Conservation (phyloP, 2,329 filamentous ascomycete genomes). For the Ramularia collo-cygni region DNA sequence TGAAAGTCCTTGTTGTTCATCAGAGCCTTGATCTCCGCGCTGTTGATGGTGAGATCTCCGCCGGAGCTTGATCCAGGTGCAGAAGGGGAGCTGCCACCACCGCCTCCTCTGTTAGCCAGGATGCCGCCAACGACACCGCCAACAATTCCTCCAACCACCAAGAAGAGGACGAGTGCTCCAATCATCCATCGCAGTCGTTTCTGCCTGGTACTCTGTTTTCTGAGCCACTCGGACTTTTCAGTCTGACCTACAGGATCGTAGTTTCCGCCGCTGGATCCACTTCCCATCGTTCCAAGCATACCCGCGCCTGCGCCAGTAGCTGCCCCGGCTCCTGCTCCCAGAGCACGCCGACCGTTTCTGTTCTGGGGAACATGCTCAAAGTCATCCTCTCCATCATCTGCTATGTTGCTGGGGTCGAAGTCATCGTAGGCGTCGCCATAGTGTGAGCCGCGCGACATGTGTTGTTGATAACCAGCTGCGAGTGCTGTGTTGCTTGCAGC, state of each 20-base stretch:
- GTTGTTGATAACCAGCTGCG: slow-evolving; percentile 9
- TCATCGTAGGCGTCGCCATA: slow-evolving; percentile 24
- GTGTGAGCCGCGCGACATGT: slow-evolving; percentile 15
- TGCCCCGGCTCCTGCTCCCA: slow-evolving; percentile 29
- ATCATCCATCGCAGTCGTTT: slow-evolving; percentile 65
- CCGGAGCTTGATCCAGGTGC: slow-evolving; percentile 7
- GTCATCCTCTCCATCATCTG: slow-evolving; percentile 83
- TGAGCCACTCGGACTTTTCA: slow-evolving; percentile 57
- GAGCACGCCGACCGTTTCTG: slow-evolving; percentile 11
- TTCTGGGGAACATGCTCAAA: slow-evolving; percentile 46
- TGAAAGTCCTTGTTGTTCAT: slow-evolving; percentile 76
- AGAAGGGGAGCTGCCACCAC: slow-evolving; percentile 6
- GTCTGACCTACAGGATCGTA: slow-evolving; percentile 51
- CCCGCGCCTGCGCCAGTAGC: slow-evolving; percentile 37
- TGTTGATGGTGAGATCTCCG: slow-evolving; percentile 63
- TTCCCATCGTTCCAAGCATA: slow-evolving; percentile 28
- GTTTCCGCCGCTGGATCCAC: slow-evolving; percentile 21
- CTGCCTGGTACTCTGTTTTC: slow-evolving; percentile 53
- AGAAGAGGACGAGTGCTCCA: slow-evolving; percentile 53
- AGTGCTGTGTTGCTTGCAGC: slow-evolving; percentile 8
- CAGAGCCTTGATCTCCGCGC: slow-evolving; percentile 69
- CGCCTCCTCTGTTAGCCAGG: slow-evolving; percentile 39
- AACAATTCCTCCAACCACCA: slow-evolving; percentile 65
- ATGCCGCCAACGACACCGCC: slow-evolving; percentile 70
- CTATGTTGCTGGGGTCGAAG: slow-evolving; percentile 71